phyloP scores from a whole-genome alignment of 1,284 basidiomycete species.

The Apiotrichum domesticum region DNA sequence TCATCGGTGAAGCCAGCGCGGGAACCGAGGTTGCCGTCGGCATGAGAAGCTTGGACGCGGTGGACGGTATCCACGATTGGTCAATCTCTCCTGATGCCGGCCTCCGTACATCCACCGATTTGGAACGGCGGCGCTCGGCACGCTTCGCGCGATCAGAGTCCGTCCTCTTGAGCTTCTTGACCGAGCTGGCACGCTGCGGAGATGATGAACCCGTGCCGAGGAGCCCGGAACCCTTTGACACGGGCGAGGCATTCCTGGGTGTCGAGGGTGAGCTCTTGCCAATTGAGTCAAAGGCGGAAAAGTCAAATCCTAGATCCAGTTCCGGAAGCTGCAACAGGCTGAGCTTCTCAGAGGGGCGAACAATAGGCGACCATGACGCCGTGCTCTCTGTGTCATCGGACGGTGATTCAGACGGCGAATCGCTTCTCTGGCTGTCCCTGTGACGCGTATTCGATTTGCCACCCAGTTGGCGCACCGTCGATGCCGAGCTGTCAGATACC shows the following conservation, averaged over 20 bases:
- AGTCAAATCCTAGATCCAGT: constrained; percentile 42
- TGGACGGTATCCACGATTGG: constrained; percentile 12
- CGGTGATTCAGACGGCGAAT: neutral
- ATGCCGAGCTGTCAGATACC: constrained; percentile 12
- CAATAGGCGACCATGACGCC: constrained; percentile 8
- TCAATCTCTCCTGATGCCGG: constrained; percentile 1
- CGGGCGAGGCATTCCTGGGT: constrained; percentile 9
- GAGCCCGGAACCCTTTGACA: too few species aligned
- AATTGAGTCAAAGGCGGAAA: constrained; percentile 32
- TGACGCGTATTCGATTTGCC: neutral
- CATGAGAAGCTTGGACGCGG: constrained; percentile 21
- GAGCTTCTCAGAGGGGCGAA: constrained; percentile 27
- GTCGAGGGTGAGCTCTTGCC: constrained; percentile 31
- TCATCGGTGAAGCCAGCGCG: constrained; percentile 8
- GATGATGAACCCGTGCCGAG: neutral
- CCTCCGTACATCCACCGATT: constrained; percentile 12
- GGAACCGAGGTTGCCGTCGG: constrained; percentile 23
- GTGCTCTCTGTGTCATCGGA: neutral
- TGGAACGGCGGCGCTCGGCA: constrained; percentile 12
- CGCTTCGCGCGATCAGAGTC: constrained; percentile 1
- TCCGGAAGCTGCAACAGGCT: constrained; percentile 41
- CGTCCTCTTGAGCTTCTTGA: constrained; percentile 1
- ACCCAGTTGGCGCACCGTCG: constrained; percentile 9
- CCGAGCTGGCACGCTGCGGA: constrained; percentile 1
- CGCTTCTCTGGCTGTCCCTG: neutral